Percentiles rank a stretch among this genome's conserved stretches.
These are phyloP conservation scores for Salisapilia sapeloensis DNA, from an alignment of 352 stramenopile species.

Conservation along the genomic window DNA sequence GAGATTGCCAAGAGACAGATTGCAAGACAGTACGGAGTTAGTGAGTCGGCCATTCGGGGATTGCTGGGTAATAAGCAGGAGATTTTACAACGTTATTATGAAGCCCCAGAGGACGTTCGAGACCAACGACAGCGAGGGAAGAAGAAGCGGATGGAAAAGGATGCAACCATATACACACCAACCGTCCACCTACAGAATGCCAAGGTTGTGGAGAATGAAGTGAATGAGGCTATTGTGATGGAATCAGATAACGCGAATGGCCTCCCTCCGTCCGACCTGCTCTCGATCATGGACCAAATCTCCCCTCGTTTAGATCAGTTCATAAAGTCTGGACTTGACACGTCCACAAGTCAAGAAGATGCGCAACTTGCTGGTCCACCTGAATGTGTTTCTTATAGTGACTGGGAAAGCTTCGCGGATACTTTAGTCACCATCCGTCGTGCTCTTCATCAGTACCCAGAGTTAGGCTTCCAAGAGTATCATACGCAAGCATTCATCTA, in stretches of 20 bases:
- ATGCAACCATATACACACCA: no score
- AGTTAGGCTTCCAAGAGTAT: constrained; percentile 85
- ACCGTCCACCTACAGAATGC: not conserved
- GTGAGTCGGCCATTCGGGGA: constrained; percentile 64
- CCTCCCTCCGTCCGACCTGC: constrained; percentile 1
- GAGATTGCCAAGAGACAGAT: constrained; percentile 67
- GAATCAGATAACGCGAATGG: constrained; percentile 1
- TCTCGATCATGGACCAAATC: no score
- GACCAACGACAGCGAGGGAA: constrained; percentile 53
- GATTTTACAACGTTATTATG: constrained; percentile 62
- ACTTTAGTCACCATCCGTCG: constrained; percentile 68
- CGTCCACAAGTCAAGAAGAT: constrained; percentile 1
- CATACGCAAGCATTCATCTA: constrained; percentile 78
- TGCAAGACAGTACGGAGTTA: constrained; percentile 60
- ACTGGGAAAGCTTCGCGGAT: constrained; percentile 53
- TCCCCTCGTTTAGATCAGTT: no score
- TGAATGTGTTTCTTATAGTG: constrained; percentile 7
- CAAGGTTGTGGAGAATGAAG: constrained; percentile 1
- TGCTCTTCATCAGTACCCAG: constrained; percentile 78
- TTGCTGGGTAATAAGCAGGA: constrained; percentile 70
- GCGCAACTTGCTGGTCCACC: constrained; percentile 1
- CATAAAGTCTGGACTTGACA: no score
- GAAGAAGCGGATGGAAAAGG: constrained; percentile 15
- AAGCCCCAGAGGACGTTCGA: constrained; percentile 56
- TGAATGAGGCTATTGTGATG: not conserved